Percentiles rank a stretch among this genome's conserved stretches.
Evolutionary conservation across 805 yeast species (phyloP).

Genomic region (Zygoascus tannicola): DNA sequence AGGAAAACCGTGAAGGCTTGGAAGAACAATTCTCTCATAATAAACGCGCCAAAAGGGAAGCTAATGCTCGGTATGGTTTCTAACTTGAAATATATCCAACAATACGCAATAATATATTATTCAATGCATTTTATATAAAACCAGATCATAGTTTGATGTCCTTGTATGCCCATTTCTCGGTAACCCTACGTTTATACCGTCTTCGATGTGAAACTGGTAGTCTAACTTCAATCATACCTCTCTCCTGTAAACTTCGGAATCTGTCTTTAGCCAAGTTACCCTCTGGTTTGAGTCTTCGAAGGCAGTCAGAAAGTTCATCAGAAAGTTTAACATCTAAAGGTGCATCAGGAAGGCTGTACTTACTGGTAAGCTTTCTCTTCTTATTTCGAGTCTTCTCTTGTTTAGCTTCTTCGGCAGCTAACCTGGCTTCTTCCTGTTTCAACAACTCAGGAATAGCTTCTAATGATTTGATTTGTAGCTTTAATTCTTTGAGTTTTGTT

Average conservation of each 20-base stretch:
- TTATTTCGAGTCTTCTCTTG: constrained; percentile 13
- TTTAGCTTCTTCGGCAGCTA: constrained; percentile 15
- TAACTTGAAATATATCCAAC: constrained; percentile 5
- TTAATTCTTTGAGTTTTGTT: constrained; percentile 47
- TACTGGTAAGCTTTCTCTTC: constrained; percentile 29
- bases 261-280: constrained; percentile 80
- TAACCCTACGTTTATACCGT: constrained; percentile 61
- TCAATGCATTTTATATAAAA: neutral
- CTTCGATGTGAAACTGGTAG: constrained; percentile 56
- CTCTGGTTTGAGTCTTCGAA: constrained; percentile 80
- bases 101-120: neutral
- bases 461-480: constrained; percentile 51
- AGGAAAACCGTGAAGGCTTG: constrained; percentile 25
- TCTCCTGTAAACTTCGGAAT: constrained; percentile 68
- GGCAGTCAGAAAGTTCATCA: constrained; percentile 78
- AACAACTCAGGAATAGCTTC: constrained; percentile 33
- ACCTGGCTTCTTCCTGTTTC: constrained; percentile 15
- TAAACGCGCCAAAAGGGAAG: constrained; percentile 19
- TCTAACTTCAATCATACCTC: constrained; percentile 83
- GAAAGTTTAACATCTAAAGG: constrained; percentile 70
- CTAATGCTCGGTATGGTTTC: constrained; percentile 26
- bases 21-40: constrained; percentile 25
- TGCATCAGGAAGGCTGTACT: constrained; percentile 38
- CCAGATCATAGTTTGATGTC: constrained; percentile 42
- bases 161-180: constrained; percentile 91